These are phyloP conservation scores for Syzygium jambos DNA, from an alignment of 345 rosid genomes.

Conservation along the genomic window DNA sequence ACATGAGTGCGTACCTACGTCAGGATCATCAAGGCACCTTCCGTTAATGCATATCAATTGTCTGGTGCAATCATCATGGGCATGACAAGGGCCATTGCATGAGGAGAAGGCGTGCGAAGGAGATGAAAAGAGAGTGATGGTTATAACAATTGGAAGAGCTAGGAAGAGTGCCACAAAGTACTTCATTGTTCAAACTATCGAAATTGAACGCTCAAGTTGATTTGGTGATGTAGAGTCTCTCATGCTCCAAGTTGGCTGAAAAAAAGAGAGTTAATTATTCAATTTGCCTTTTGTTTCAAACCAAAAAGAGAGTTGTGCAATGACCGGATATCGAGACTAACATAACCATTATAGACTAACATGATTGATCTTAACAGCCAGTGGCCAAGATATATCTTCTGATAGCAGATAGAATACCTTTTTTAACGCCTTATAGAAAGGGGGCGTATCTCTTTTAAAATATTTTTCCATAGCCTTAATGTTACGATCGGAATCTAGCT, in stretches of 20 bases:
- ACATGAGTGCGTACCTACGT: slow-evolving; percentile 20
- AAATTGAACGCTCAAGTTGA: background rate
- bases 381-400: background rate
- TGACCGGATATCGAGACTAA: background rate
- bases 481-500: background rate
- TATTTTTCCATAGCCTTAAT: background rate
- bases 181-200: background rate
- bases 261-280: background rate
- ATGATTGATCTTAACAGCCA: background rate
- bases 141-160: background rate
- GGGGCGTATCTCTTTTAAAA: background rate
- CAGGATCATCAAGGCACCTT: slow-evolving; percentile 26
- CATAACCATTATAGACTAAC: background rate
- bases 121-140: background rate
- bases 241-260: background rate
- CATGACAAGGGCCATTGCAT: slow-evolving; percentile 25
- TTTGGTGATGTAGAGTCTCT: background rate
- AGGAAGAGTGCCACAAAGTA: background rate
- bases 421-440: background rate
- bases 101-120: slow-evolving; percentile 18
- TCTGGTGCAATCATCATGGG: slow-evolving; percentile 20
- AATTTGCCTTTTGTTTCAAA: background rate
- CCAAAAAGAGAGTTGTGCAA: background rate
- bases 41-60: slow-evolving; percentile 29
- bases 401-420: background rate